Base-by-base conservation (phyloP, 257 asterid species). In the Voacanga thouarsii region DNA sequence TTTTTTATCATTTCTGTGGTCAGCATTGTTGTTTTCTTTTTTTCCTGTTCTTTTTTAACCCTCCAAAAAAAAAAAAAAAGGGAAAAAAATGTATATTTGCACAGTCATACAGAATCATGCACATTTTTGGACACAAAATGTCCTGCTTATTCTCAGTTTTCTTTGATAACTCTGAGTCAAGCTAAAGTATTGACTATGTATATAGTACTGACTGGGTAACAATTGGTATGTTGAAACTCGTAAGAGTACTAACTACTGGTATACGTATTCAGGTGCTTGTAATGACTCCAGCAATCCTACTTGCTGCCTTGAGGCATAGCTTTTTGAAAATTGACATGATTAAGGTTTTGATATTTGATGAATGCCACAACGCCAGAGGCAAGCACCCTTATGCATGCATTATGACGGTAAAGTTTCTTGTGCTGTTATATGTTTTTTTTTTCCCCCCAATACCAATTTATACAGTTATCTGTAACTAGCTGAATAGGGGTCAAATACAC, bases 311-410 rank as follows among this genome's bases (percentile, higher is more conserved):
- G 91, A 88, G 96, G 89, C 91, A 83, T 70, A 80, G 84, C 63
- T 89, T 81, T 79, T 8, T 94, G 79, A 84, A 82, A 33, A 82
- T 94, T 56, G 86, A 86, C 26, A 84, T 81, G 80, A 89, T 94
- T 47, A 92, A 89, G 82, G 94, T 90, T 82, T 82, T 94, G 49
- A 86, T 92, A 77, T 92, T 92, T 60, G 97, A 94, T 77, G 99
- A 94, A 86, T 94, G 96, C 78, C 97, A 94, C 78, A 84, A 94
- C 68, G 96, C 98, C 23, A 85, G 90, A 82, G 92, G 96, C 83
- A 90, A 81, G 30, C 87, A 88, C 68, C 84, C 85, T 1, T 94
- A 91, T 70, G 89, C 96, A 6, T 78, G 89, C 87, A 92, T 94
- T 57, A 92, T 94, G 97, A 91, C 8, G 94, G 99, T 94, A 87